Base-by-base conservation (phyloP, 331 rosid genomes). In the Quercus tomentella region DNA sequence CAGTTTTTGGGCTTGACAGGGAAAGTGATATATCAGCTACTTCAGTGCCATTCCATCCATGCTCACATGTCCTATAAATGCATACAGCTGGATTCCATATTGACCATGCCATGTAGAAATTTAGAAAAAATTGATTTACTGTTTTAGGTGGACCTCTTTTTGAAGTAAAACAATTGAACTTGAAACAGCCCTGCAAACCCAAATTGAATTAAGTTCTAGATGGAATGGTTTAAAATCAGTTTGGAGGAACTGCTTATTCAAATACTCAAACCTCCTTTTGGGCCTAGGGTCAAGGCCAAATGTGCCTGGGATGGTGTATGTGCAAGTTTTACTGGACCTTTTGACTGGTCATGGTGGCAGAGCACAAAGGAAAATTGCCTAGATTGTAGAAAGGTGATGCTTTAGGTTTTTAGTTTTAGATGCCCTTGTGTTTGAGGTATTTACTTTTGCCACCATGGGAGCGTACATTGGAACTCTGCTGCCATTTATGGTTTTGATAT, bases 11-110 rank as follows among this genome's bases (percentile, higher is more conserved):
- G 21, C 58, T 80, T 68, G 25, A 31, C 31, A 25, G 33, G 68
- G 89, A 90, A 80, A 81, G 79, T 60, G 94, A 89, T 41, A 43
- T 65, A 12, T 81, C 78, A 77, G 67, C 81, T 60, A 77, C 89
- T 74, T 55, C 67, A 76, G 35, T 58, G 82, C 33, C 75, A 31
- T 73, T 82, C 58, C 72, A 66, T 78, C 81, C 79, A 52, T 72
- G 73, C 80, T 31, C 88, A 85, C 86, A 70, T 86, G 85, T 56
- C 72, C 55, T 76, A 73, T 81, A 76, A 76, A 84, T 70, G 77
- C 76, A 57, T 71, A 81, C 70, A 61, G 81, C 80, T 83, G 74
- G 74, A 74, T 69, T 72, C 70, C 54, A 9, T 33, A 45, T 70
- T 63, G 28, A 66, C 71, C 70, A 55, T 45, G 17, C 30, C 68